These are phyloP conservation scores for Metschnikowia arizonensis DNA, from an alignment of 805 yeast species.

Conservation along the genomic window DNA sequence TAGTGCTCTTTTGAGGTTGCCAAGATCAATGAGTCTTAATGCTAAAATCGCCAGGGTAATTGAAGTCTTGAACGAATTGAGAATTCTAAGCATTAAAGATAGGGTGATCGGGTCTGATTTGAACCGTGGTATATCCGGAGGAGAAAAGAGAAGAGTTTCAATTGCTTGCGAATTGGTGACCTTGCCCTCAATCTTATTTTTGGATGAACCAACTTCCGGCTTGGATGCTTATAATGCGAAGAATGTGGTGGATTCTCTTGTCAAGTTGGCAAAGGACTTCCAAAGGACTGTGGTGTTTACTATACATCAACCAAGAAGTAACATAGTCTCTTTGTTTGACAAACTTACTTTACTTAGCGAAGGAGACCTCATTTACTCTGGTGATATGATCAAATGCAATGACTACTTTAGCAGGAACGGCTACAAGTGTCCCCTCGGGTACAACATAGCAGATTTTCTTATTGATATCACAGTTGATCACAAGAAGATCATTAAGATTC, in stretches of 20 bases:
- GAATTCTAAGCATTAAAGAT: slow-evolving; percentile 80
- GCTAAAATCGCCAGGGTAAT: slow-evolving; percentile 75
- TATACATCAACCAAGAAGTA: slow-evolving; percentile 95
- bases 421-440: slow-evolving; percentile 79
- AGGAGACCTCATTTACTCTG: slow-evolving; percentile 85
- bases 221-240: slow-evolving; percentile 90
- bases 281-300: slow-evolving; percentile 88
- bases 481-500: slow-evolving; percentile 27
- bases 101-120: slow-evolving; percentile 84
- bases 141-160: slow-evolving; percentile 87
- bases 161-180: slow-evolving; percentile 93
- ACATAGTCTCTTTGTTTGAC: slow-evolving; percentile 88
- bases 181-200: slow-evolving; percentile 73
- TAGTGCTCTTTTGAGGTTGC: slow-evolving; percentile 84
- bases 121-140: slow-evolving; percentile 89
- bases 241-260: slow-evolving; percentile 83
- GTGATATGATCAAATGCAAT: slow-evolving; percentile 69
- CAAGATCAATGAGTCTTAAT: slow-evolving; percentile 67
- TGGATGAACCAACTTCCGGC: slow-evolving; percentile 96
- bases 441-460: slow-evolving; percentile 89
- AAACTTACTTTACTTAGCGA: slow-evolving; percentile 74
- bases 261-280: slow-evolving; percentile 71
- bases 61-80: slow-evolving; percentile 79
- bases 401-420: slow-evolving; percentile 76
- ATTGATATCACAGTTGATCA: slow-evolving; percentile 83